Base-by-base conservation (phyloP, 306 rosid genomes). In the Aeschynomene evenia region DNA sequence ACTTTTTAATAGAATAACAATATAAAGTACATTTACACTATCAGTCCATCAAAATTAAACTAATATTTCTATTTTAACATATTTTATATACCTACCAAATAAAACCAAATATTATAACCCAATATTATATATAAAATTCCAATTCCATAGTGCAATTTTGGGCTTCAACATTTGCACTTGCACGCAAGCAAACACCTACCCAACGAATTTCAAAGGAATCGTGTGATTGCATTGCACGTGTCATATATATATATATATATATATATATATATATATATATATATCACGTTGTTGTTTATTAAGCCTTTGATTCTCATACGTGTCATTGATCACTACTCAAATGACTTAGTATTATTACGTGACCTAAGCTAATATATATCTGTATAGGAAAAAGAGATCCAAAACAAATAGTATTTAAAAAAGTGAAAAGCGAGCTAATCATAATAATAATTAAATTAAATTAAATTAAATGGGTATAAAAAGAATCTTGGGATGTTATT, bases 271-370 rank as follows among this genome's bases (percentile, higher is more conserved):
- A 15, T 13, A 37, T 45, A 7, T 20, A 2, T 53, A 22, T 49
- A n/a, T 43, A 1, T 15, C 76, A 59, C 62, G 77, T 60, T 60
- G 51, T 61, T n/a, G n/a, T n/a, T n/a, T n/a, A n/a, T 19, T 48
- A 23, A n/a, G 39, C 9, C 1, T 42, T 12, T 10, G 28, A 33
- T 22, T 12, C 40, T 34, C 77, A 50, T 49, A 51, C 70, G 63
- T 50, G 70, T 24, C 24, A 34, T 12, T 20, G 39, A 31, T 59
- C 48, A 16, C 50, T 72, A 61, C 70, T 72, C 70, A 61, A 62
- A 62, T 51, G 18, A 36, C 31, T 53, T 22, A 15, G 33, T 77
- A 48, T 53, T 22, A 15, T 45, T 77, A 48, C 48, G 68, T 66
- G 55, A 2, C 2, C 53, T 42, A 62, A 46, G 50, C 59, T 16